Percentiles rank a stretch among this genome's conserved stretches.
Conservation (phyloP, 331 rosid species). For the Spiraea crenata region DNA sequence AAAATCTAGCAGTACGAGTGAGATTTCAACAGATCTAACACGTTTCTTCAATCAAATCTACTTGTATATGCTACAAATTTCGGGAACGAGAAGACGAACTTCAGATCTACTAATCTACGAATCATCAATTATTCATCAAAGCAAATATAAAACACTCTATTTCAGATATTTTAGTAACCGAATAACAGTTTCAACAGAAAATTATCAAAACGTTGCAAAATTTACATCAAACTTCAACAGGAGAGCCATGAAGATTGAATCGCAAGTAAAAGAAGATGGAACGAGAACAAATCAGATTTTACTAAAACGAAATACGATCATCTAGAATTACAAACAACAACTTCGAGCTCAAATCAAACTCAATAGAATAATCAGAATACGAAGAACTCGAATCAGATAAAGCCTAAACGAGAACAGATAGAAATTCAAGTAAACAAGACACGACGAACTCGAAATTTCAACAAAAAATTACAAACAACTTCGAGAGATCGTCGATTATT, state of each 20-base stretch:
- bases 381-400: too few relatives aligned
- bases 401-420: too few relatives aligned
- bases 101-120: neutral
- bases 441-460: too few relatives aligned
- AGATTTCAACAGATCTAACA: neutral
- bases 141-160: neutral
- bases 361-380: too few relatives aligned
- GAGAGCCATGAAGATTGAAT: conserved; percentile 8
- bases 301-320: neutral
- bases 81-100: neutral
- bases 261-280: neutral
- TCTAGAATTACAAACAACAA: neutral
- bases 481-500: conserved; percentile 13
- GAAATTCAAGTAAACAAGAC: too few relatives aligned
- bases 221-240: conserved; percentile 4
- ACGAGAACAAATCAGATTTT: neutral
- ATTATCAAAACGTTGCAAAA: neutral
- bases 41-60: conserved; percentile 6
- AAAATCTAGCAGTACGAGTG: neutral
- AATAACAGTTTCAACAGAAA: neutral
- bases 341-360: too few relatives aligned
- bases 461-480: too few relatives aligned
- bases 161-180: neutral
- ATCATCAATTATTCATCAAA: neutral
- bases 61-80: neutral